Evolutionary conservation across 176 grass and related monocot genomes (phyloP).

Genomic region (Oryza australiensis): DNA sequence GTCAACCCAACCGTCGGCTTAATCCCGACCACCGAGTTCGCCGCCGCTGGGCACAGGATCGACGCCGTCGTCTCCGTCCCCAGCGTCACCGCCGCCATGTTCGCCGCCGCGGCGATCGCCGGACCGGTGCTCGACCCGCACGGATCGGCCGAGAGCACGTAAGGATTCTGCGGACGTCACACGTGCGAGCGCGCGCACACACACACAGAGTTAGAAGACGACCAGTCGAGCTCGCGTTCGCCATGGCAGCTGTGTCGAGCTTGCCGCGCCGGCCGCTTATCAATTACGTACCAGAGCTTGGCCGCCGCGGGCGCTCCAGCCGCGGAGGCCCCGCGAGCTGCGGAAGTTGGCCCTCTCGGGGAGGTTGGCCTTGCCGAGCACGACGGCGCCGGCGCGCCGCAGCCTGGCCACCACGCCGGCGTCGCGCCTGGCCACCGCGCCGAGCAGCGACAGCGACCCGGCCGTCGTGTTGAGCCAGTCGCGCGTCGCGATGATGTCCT

Average conservation of each 20-base stretch:
- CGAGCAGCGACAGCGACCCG: constrained; percentile 66
- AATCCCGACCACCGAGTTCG: constrained; percentile 63
- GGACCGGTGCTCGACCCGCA: constrained; percentile 66
- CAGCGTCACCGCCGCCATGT: constrained; percentile 69
- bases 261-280: too few relatives aligned
- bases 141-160: constrained; percentile 16
- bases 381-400: constrained; percentile 45
- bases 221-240: constrained; percentile 39
- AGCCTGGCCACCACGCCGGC: constrained; percentile 55
- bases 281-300: constrained; percentile 15
- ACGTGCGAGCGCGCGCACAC: too few relatives aligned
- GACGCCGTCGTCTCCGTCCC: constrained; percentile 68
- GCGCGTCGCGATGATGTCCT: too few relatives aligned
- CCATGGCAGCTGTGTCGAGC: too few relatives aligned
- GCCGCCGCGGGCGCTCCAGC: constrained; percentile 68
- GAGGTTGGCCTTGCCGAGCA: constrained; percentile 66
- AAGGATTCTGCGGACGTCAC: too few relatives aligned
- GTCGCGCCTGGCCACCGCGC: constrained; percentile 44
- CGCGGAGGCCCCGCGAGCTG: background rate
- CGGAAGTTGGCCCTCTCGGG: constrained; percentile 63
- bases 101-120: constrained; percentile 51
- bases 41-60: constrained; percentile 52
- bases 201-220: too few relatives aligned
- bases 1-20: constrained; percentile 61
- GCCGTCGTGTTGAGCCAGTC: constrained; percentile 72